These are phyloP conservation scores for Gymnopilus dilepis DNA, from an alignment of 768 basidiomycete species.

Conservation along the genomic window DNA sequence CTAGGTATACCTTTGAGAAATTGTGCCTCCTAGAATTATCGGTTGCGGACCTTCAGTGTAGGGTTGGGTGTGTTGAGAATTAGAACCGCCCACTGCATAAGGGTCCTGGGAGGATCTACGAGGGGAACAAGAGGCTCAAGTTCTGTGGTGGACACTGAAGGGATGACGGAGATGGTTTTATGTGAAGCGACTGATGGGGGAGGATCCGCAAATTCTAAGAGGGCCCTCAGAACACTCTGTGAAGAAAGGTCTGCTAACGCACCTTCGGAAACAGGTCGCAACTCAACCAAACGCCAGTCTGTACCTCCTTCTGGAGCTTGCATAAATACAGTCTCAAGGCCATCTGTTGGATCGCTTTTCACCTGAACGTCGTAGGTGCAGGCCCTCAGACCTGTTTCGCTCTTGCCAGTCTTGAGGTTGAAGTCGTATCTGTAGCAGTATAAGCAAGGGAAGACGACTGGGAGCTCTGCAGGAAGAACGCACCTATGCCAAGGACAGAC, in stretches of 20 bases:
- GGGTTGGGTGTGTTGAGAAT: slow-evolving; percentile 80
- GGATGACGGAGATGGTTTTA: slow-evolving; percentile 5
- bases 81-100: slow-evolving; percentile 80
- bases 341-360: slow-evolving; percentile 41
- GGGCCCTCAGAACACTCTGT: not conserved
- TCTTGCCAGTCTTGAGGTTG: slow-evolving; percentile 69
- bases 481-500: slow-evolving; percentile 83
- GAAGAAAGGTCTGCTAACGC: not conserved
- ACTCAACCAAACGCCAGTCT: slow-evolving; percentile 68
- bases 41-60: slow-evolving; percentile 53
- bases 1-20: slow-evolving; percentile 32
- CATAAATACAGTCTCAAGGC: slow-evolving; percentile 57
- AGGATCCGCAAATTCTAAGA: slow-evolving; percentile 69
- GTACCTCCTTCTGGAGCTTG: slow-evolving; percentile 58
- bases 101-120: slow-evolving; percentile 58
- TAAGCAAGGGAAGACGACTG: not conserved
- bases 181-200: slow-evolving; percentile 44
- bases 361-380: slow-evolving; percentile 71
- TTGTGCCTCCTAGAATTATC: not conserved
- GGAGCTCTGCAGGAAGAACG: slow-evolving; percentile 10
- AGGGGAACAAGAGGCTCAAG: slow-evolving; percentile 57
- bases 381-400: slow-evolving; percentile 69
- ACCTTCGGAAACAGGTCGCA: slow-evolving; percentile 79
- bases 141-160: slow-evolving; percentile 17
- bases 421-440: slow-evolving; percentile 66